phyloP scores from a whole-genome alignment of 345 rosid species.

The Cardamine chenopodiifolia region DNA sequence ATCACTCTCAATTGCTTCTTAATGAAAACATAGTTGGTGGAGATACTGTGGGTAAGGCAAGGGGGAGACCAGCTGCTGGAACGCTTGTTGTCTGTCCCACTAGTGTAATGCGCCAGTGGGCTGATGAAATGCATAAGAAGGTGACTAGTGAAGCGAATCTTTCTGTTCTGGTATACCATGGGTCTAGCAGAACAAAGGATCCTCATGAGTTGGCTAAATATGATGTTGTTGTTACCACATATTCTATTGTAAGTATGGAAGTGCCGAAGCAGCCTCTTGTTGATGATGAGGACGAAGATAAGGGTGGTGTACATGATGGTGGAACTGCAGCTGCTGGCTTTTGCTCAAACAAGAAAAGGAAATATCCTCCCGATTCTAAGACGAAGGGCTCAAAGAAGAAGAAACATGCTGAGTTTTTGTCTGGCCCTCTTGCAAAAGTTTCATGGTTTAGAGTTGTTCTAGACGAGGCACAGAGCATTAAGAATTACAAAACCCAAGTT shows the following conservation, averaged over 20 bases:
- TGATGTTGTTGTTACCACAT: conserved; percentile 95
- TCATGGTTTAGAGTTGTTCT: conserved; percentile 94
- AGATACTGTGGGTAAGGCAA: conserved; percentile 43
- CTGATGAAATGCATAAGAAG: conserved; percentile 77
- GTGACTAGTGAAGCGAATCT: conserved; percentile 70
- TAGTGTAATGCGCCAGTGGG: conserved; percentile 96
- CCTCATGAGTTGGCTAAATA: conserved; percentile 76
- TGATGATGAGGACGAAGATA: conserved; percentile 65
- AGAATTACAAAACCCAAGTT: conserved; percentile 92
- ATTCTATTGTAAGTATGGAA: conserved; percentile 96
- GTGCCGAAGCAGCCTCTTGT: conserved; percentile 86
- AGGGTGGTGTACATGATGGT: conserved; percentile 48
- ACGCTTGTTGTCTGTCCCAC: conserved; percentile 98
- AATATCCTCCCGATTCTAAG: conserved; percentile 53
- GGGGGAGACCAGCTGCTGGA: conserved; percentile 91
- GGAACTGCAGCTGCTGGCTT: conserved; percentile 43
- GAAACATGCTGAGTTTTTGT: conserved; percentile 57
- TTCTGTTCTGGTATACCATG: conserved; percentile 86
- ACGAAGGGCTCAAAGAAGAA: conserved; percentile 59
- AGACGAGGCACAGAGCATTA: conserved; percentile 98
- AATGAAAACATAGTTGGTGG: conserved; percentile 32
- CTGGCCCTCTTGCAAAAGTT: conserved; percentile 92
- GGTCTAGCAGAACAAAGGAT: conserved; percentile 87
- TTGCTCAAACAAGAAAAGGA: conserved; percentile 61
- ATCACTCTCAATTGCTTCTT: conserved; percentile 33